Base-by-base conservation (phyloP, 768 basidiomycete species). In the Boletus eberwhitei region DNA sequence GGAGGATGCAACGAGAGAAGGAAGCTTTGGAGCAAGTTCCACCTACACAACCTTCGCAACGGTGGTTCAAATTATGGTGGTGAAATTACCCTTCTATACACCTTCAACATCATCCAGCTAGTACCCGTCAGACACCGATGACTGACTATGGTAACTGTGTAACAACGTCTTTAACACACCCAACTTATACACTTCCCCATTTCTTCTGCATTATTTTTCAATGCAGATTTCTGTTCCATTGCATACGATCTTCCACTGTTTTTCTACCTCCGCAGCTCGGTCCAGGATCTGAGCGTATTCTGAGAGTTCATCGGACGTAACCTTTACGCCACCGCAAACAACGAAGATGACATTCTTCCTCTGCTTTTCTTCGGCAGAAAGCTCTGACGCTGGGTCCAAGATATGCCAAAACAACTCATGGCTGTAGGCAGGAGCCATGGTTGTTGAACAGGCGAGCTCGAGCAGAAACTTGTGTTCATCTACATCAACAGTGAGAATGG, bases 401-500 rank as follows among this genome's bases (percentile, higher is more conserved):
- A 71, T 51, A 41, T 67, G 76, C 54, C 80, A 69, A 63, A 91
- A 83, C 26, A 90, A 69, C 6, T 71, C 67, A 2, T 70, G 75
- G 32, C 78, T 78, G 64, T 90, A 91, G 2, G 82, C 88, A 2
- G 87, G 79, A 2, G 79, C 76, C 8, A 92, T 74, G 4, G 88
- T 83, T 8, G 86, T 83, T 6, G 87, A 77, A 58, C 88, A 90
- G 2, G 90, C 85, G 22, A 91, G 74, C 61, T 92, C 88, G 11
- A 87, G 81, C 24, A 90, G 73, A 52, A 84, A 73, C 67, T 88
- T 88, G 64, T 91, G 88, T 55, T 89, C 87, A 57, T 87, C 89
- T 88, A 59, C 14, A 14, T 26, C 8, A 40, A 17, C 8, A 11
- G 44, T 62, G 12, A 54, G 53, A 26, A 11, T 14, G 34, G 19